Percentiles rank a stretch among this genome's conserved stretches.
Evolutionary conservation across 352 stramenopile species (phyloP).

Genomic region (Phytophthora sansomeana): DNA sequence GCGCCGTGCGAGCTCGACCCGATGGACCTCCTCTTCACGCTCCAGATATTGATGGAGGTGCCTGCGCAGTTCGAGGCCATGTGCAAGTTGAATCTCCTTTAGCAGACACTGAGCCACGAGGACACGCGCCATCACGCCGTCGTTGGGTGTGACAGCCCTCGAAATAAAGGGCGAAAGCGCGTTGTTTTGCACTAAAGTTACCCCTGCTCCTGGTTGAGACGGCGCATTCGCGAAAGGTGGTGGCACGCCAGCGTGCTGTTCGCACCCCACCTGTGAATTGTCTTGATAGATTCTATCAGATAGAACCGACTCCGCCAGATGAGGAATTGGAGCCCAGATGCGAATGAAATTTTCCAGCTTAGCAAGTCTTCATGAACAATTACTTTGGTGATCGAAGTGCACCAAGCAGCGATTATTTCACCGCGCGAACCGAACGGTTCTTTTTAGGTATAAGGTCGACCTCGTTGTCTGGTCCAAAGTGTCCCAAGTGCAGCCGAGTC

Average conservation of each 20-base stretch:
- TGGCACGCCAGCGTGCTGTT: constrained; percentile 28
- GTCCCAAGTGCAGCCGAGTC: constrained; percentile 20
- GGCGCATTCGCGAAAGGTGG: too few species aligned
- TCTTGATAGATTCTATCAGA: too few species aligned
- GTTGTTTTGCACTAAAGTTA: not conserved
- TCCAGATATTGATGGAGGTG: constrained; percentile 56
- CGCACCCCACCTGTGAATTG: not conserved
- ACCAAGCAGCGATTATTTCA: too few species aligned
- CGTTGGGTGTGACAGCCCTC: constrained; percentile 3
- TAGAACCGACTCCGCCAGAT: too few species aligned
- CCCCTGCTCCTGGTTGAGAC: too few species aligned
- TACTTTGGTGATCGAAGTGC: too few species aligned
- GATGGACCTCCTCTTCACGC: constrained; percentile 46
- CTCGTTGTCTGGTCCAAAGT: constrained; percentile 27
- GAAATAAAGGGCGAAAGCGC: constrained; percentile 21
- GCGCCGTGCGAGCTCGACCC: constrained; percentile 27
- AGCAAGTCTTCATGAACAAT: too few species aligned
- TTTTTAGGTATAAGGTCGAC: not conserved
- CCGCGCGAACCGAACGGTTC: constrained; percentile 12
- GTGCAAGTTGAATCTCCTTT: constrained; percentile 56
- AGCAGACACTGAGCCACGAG: too few species aligned
- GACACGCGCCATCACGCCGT: not conserved
- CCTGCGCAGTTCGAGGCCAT: constrained; percentile 53
- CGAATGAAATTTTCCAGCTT: too few species aligned
- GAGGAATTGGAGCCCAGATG: too few species aligned